Evolutionary conservation across 495 filamentous ascomycete genomes (phyloP).

Genomic region (Polyplosphaeria fusca): DNA sequence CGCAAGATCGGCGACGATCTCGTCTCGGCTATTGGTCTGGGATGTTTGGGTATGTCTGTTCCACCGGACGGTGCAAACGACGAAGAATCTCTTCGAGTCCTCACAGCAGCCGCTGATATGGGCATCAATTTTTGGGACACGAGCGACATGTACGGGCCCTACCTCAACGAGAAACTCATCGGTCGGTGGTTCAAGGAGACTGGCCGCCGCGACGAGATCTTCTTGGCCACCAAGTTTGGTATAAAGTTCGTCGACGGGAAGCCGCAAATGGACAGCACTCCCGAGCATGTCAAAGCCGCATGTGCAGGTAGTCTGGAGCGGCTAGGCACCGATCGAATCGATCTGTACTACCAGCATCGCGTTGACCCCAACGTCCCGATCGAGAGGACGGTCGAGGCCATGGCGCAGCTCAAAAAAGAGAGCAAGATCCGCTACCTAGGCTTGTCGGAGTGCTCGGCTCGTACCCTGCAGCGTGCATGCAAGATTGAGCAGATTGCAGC

Average conservation of each 20-base stretch:
- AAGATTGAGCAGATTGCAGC: conserved; percentile 57
- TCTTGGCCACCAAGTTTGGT: conserved; percentile 58
- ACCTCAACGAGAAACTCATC: conserved; percentile 52
- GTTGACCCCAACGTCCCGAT: conserved; percentile 56
- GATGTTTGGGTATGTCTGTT: conserved; percentile 17
- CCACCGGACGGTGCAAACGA: conserved; percentile 31
- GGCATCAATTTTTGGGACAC: conserved; percentile 54
- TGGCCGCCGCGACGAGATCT: conserved; percentile 51
- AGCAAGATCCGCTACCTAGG: conserved; percentile 23
- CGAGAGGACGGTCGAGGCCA: conserved; percentile 58
- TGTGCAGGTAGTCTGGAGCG: conserved; percentile 52
- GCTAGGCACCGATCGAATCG: conserved; percentile 52
- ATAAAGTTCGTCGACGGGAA: conserved; percentile 32
- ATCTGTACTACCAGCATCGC: conserved; percentile 64
- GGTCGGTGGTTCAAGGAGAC: conserved; percentile 55
- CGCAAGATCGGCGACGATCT: conserved; percentile 9
- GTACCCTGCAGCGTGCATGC: conserved; percentile 56
- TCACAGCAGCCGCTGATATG: conserved; percentile 48
- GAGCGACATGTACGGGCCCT: conserved; percentile 16
- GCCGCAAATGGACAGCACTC: conserved; percentile 45
- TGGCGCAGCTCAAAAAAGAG: conserved; percentile 41
- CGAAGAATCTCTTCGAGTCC: conserved; percentile 48
- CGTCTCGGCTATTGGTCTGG: conserved; percentile 23
- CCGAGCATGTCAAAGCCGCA: conserved; percentile 52
- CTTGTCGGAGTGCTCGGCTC: conserved; percentile 53